Evolutionary conservation across 1,284 basidiomycete genomes (phyloP).

Genomic region (Ustilago xerochloae): DNA sequence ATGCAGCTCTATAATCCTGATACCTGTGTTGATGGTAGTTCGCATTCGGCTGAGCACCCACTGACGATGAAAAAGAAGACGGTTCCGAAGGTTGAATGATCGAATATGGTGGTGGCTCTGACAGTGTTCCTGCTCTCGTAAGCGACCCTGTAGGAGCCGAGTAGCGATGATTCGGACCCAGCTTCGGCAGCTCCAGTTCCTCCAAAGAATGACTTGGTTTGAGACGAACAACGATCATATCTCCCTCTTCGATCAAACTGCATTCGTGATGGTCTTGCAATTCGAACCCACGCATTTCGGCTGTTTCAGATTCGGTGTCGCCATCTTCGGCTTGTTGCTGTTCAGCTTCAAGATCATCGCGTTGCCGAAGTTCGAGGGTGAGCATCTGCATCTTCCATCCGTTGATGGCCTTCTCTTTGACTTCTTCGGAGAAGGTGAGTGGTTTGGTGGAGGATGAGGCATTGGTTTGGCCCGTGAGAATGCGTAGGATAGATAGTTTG

Average conservation of each 20-base stretch:
- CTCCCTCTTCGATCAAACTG: conserved; percentile 63
- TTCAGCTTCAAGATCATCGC: conserved; percentile 49
- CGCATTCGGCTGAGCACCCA: conserved; percentile 62
- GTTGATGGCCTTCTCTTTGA: conserved; percentile 64
- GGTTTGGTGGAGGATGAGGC: conserved; percentile 37
- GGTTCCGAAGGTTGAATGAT: conserved; percentile 60
- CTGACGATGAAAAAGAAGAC: conserved; percentile 63
- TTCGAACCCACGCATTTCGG: conserved; percentile 51
- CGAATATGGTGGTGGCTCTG: conserved; percentile 54
- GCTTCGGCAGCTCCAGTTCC: conserved; percentile 60
- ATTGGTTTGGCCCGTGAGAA: conserved; percentile 60
- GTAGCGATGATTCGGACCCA: conserved; percentile 50
- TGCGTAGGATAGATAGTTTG: conserved; percentile 59
- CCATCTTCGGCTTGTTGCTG: neutral
- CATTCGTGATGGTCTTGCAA: conserved; percentile 66
- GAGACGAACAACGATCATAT: conserved; percentile 61
- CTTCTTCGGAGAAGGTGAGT: conserved; percentile 60
- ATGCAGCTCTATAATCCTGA: conserved; percentile 56
- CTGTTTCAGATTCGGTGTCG: neutral
- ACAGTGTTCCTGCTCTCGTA: conserved; percentile 51
- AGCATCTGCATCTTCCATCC: conserved; percentile 66
- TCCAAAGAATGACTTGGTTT: conserved; percentile 35
- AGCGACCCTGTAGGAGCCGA: conserved; percentile 48
- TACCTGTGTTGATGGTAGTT: conserved; percentile 63
- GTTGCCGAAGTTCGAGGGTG: conserved; percentile 62